A percentile compares a stretch with the other conserved stretches of the same genome.
phyloP scores from a whole-genome alignment of 257 asterid species.

The Solanum phureja region DNA sequence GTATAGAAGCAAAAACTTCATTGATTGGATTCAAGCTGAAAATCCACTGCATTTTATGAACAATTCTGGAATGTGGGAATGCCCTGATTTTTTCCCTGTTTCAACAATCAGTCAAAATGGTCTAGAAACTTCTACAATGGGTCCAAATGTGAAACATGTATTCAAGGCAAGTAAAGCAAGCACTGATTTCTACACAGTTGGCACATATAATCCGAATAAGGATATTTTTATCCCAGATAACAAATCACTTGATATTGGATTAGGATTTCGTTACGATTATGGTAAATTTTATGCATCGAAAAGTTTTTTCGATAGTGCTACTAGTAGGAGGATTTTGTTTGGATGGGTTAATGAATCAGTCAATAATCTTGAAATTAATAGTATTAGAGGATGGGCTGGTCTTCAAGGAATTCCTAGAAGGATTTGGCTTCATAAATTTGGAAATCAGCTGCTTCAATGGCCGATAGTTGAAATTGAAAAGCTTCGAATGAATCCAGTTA shows the following conservation, averaged over 20 bases:
- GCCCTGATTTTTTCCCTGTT: conserved; percentile 39
- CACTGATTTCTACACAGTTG: conserved; percentile 27
- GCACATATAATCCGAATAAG: conserved; percentile 5
- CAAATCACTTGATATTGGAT: not conserved
- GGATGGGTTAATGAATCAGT: conserved; percentile 41
- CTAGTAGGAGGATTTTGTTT: conserved; percentile 28
- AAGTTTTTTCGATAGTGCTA: conserved; percentile 25
- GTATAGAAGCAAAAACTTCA: conserved; percentile 29
- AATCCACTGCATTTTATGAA: conserved; percentile 15
- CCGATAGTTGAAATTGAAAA: conserved; percentile 7
- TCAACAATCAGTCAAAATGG: conserved; percentile 8
- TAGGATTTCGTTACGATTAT: conserved; percentile 31
- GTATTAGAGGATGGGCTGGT: conserved; percentile 24
- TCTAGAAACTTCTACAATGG: conserved; percentile 19
- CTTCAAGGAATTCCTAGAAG: conserved; percentile 8
- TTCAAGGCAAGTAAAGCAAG: conserved; percentile 30
- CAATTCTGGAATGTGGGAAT: conserved; percentile 50
- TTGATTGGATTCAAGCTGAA: conserved; percentile 12
- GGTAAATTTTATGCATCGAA: conserved; percentile 47
- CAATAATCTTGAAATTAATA: not conserved
- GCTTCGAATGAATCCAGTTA: conserved; percentile 4
- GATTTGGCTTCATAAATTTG: conserved; percentile 4
- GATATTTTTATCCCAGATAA: conserved; percentile 23
- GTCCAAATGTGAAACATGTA: conserved; percentile 20
- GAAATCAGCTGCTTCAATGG: conserved; percentile 10